Conservation (phyloP, 139 green algal species). For the Chlamydomonas sp. region DNA sequence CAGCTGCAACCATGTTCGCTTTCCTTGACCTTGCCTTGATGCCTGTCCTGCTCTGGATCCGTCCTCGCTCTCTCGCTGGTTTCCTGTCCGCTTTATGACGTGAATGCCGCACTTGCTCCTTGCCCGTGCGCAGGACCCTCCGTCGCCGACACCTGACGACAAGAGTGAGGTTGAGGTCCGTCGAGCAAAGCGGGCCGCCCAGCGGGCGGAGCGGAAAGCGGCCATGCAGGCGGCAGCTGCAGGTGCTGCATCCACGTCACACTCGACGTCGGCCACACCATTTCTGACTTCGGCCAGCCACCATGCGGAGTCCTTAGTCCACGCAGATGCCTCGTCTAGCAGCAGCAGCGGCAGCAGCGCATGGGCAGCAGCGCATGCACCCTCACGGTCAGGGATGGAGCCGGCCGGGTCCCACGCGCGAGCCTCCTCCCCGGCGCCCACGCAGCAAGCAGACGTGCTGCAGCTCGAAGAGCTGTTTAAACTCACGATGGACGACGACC, state of each 20-base stretch:
- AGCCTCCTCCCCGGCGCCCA: too few species aligned
- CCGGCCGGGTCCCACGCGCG: not conserved
- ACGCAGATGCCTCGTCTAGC: not conserved
- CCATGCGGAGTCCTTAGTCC: not conserved
- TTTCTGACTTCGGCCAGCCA: not conserved
- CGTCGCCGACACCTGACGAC: not conserved
- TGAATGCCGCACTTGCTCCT: not conserved
- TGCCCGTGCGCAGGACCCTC: not conserved
- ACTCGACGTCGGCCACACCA: not conserved
- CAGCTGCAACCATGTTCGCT: not conserved
- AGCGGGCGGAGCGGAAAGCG: constrained; percentile 23
- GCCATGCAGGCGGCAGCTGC: not conserved
- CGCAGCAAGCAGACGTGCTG: constrained; percentile 5
- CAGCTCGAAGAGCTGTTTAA: constrained; percentile 37
- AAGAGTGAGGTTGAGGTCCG: not conserved
- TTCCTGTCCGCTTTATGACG: not conserved
- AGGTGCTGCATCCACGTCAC: not conserved
- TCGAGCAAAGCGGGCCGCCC: constrained; percentile 14
- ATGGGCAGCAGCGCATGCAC: not conserved
- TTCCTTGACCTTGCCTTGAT: not conserved
- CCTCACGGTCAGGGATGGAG: not conserved
- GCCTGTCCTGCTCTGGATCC: not conserved
- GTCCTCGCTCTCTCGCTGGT: not conserved
- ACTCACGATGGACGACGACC: not conserved
- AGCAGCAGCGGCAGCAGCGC: not conserved